Evolutionary conservation across 257 asterid species (phyloP), one percentile per base, ranked within the genome.

Genomic region (Knoxia roxburghii): DNA sequence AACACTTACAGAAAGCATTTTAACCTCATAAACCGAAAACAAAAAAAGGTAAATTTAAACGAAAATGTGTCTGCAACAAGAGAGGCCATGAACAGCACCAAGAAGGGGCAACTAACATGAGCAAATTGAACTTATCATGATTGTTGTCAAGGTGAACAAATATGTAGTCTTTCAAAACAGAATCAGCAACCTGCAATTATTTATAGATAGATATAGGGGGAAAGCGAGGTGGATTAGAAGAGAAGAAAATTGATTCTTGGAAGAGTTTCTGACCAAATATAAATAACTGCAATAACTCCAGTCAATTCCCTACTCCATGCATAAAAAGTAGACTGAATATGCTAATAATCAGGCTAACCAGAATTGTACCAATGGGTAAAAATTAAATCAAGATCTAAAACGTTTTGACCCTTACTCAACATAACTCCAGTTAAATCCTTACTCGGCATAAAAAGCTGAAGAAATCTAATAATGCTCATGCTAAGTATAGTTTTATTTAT

Each of bases 91-190:
- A 43, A 43, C 5, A 68, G 40, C 11, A 59, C 62, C 21, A 39
- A 56, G 68, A 54, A 63, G 30, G 60, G 32, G 54, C 61, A 56
- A 83, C 99, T 82, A 55, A 90, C 99, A 90, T 84, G 73, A 94
- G 94, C 56, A 94, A 83, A 77, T 90, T 90, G 78, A 90, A 94
- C 77, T 94, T 94, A 76, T 94, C 99, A 51, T 77, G 85, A 73
- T 90, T 84, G 78, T 87, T 86, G 74, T 88, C 95, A 77, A 94
- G 86, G 78, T 94, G 99, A 72, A 94, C 99, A 77, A 94, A 84
- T 82, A 94, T 79, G 83, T 79, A 88, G 68, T 90, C 89, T 77
- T 71, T 75, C 56, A 94, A 76, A 62, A 94, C 87, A 64, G 95
- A 84, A 60, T 81, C 86, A 75, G 93, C 99, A 54, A 90, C 88